Base-by-base conservation (phyloP, 2,329 filamentous ascomycete genomes). In the Cercospora sp. region DNA sequence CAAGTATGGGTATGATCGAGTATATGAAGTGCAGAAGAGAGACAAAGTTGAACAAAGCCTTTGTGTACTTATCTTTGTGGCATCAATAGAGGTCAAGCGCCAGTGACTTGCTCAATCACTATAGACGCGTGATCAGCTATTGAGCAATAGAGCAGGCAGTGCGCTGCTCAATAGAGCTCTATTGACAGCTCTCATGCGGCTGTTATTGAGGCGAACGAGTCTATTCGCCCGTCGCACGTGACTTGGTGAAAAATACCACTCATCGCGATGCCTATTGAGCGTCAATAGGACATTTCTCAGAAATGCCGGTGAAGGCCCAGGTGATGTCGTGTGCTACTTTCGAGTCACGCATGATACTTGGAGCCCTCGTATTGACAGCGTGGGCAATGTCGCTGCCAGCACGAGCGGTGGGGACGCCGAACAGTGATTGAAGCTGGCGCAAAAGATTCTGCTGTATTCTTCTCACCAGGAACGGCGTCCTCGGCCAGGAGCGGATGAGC, bases 151-250 rank as follows among this genome's bases (percentile, higher is more conserved):
- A 39, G 5, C 5, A 39, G 26, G 28, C n/a, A 39, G 59, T n/a
- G 18, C 59, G 6, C 5, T 61, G 10, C 33, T 61, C 59, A 45
- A 61, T 61, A 61, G 59, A 39, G 33, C 20, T 60, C 59, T 45
- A 61, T 61, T 61, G 59, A 61, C 23, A 16, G 36, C 33, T 45
- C 42, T 57, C 26, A 16, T 3, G n/a, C 28, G 31, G 18, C 20
- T 36, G 57, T 33, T 36, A 60, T 60, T 60, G 57, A 36, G 45
- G 45, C 45, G 20, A 12, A 12, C 18, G 45, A 51, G 18, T 23
- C 20, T 51, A 51, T 51, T 23, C 1, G 45, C 3, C 9, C 5
- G 18, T 33, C 16, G 23, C 53, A 58, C 30, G 53, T 30, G 53
- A 58, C 16, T 28, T 31, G 13, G 26, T n/a, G 53, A 30, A n/a